Percentiles rank a stretch among this genome's conserved stretches.
phyloP scores from a whole-genome alignment of 2,329 filamentous ascomycete species.

The Verticillium zaregamsianum region DNA sequence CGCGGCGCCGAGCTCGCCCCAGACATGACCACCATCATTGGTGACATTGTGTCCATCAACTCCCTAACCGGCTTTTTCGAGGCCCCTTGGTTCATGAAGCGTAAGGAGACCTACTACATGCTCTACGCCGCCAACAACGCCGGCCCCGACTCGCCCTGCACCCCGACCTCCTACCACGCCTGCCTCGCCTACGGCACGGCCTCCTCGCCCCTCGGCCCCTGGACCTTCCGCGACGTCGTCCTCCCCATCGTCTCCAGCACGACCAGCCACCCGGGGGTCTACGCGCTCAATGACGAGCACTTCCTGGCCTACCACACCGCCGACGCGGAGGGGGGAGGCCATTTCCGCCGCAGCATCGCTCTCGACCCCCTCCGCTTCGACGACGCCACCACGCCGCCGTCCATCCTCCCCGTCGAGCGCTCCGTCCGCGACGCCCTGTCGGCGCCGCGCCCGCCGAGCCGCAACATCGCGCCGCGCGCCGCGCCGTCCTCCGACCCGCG shows the following conservation, averaged over 20 bases:
- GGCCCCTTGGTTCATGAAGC: conserved; percentile 33
- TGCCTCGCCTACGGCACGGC: conserved; percentile 32
- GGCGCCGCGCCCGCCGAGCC: conserved; percentile 17
- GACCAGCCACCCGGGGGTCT: conserved; percentile 30
- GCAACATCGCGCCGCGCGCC: conserved; percentile 27
- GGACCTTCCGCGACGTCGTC: conserved; percentile 28
- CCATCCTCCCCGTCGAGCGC: conserved; percentile 23
- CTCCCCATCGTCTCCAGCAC: conserved; percentile 28
- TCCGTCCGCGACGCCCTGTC: conserved; percentile 19
- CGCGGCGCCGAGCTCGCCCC: conserved; percentile 24
- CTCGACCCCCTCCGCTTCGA: conserved; percentile 28
- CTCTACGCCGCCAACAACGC: conserved; percentile 34
- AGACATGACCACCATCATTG: conserved; percentile 31
- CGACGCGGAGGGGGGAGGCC: conserved; percentile 26
- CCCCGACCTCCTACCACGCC: conserved; percentile 31
- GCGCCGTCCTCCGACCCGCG: conserved; percentile 15
- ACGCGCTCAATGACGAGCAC: conserved; percentile 21
- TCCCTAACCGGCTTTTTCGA: conserved; percentile 30
- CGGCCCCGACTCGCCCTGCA: conserved; percentile 28
- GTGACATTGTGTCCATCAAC: conserved; percentile 16
- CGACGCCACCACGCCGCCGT: conserved; percentile 20
- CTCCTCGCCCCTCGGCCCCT: conserved; percentile 26
- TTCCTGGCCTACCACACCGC: conserved; percentile 31
- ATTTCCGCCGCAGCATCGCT: conserved; percentile 30
- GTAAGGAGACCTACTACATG: conserved; percentile 30